A percentile compares a stretch with the other conserved stretches of the same genome.
Conservation (phyloP, 306 rosid genomes). For the Cicer judaicum region DNA sequence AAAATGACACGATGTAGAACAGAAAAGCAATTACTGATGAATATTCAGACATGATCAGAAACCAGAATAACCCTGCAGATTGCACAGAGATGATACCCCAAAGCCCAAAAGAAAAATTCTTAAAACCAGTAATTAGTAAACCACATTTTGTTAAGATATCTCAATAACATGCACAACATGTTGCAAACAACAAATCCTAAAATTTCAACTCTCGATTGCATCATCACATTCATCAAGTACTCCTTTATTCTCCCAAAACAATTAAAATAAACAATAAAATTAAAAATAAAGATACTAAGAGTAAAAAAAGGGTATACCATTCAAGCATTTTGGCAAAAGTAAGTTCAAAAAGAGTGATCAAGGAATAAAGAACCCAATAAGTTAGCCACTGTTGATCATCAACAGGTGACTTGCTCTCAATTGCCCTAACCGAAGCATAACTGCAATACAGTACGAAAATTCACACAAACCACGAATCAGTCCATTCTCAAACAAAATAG, state of each 20-base stretch:
- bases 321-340: conserved; percentile 84
- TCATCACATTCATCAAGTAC: conserved; percentile 13
- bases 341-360: conserved; percentile 92
- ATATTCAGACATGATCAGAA: conserved; percentile 8
- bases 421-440: conserved; percentile 90
- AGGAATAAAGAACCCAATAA: conserved; percentile 92
- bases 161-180: not conserved
- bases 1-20: conserved; percentile 5
- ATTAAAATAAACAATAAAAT: conserved; percentile 15
- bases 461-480: conserved; percentile 34
- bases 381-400: conserved; percentile 99
- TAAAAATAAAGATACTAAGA: not conserved
- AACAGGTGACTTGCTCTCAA: conserved; percentile 77
- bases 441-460: conserved; percentile 51
- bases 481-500: conserved; percentile 18
- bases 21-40: conserved; percentile 1
- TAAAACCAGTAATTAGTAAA: not conserved
- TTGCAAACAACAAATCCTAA: conserved; percentile 23
- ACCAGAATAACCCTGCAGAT: conserved; percentile 14
- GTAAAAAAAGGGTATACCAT: conserved; percentile 57
- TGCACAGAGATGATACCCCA: not conserved
- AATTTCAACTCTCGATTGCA: conserved; percentile 25
- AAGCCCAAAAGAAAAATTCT: not conserved
- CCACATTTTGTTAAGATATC: conserved; percentile 29
- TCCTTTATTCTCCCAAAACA: conserved; percentile 16